Evolutionary conservation across 192 early-diverging fungal species (phyloP), one percentile per base, ranked within the genome.

Genomic region (Umbelopsis ramanniana): DNA sequence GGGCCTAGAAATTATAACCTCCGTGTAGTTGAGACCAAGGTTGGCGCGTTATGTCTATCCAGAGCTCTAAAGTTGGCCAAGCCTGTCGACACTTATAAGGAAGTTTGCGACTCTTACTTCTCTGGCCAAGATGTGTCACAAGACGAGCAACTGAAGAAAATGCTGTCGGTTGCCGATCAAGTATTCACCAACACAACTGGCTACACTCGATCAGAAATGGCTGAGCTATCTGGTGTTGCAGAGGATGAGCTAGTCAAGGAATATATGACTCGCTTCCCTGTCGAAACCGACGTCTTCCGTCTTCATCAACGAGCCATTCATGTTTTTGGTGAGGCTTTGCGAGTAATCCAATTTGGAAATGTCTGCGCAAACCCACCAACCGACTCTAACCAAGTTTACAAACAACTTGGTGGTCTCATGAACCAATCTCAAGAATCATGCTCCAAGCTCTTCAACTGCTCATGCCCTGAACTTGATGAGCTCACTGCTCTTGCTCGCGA

Each of bases 1-100:
- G 95, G 92, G 2, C 93, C 95, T 7, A 89, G 84, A 6, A 88
- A 93, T 79, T 98, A 98, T 81, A 98, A 98, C 79, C 79, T 97
- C 17, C 90, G 96, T 35, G 96, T 97, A 0, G 92, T 97, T 21
- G 96, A 98, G 73, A 95, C 93, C 11, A 90, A 93, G 21, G 74
- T 96, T 3, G 95, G 89, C 12, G 91, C 93, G 4, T 78, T 89
- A 15, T 79, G 93, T 40, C 72, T 94, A 46, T 83, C 87, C 45
- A 76, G 79, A 26, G 76, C 77, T 12, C 74, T 92, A 8, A 87
- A 85, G 2, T 52, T 82, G 26, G 54, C 70, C 54, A 78, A 71
- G 48, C 71, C 71, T 46, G 79, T 72, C 52, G 76, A 82, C 23
- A 83, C 79, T 7, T 82, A 83, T 55, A 81, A 71, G 40, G 72